Conservation (phyloP, 768 basidiomycete species). For the Leccinum arenicola region DNA sequence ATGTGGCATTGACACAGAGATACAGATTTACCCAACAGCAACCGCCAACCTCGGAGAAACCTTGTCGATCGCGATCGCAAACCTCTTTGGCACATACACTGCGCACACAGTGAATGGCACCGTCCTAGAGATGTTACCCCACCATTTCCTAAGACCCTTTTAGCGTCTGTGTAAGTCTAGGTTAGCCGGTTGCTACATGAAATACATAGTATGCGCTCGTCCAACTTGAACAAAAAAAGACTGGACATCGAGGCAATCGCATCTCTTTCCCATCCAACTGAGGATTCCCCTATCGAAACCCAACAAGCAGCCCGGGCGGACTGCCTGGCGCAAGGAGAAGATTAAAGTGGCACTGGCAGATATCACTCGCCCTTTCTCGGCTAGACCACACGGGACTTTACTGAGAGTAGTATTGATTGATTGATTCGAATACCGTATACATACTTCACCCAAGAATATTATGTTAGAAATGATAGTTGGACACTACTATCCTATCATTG, state of each 20-base stretch:
- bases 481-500: conserved; percentile 13
- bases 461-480: conserved; percentile 10
- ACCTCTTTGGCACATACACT: not conserved
- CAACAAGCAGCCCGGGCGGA: not conserved
- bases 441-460: conserved; percentile 13
- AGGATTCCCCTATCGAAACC: not conserved
- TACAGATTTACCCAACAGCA: not conserved
- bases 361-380: not conserved
- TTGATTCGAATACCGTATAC: conserved; percentile 1
- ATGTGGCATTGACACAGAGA: not conserved
- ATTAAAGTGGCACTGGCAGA: not conserved
- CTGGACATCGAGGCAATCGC: not conserved
- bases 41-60: not conserved
- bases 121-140: no score
- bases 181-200: no score
- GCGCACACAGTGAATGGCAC: not conserved
- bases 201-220: no score
- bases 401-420: not conserved
- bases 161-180: no score
- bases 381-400: not conserved
- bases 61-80: not conserved
- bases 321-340: not conserved
- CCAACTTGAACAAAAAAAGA: no score
- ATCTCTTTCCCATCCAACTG: not conserved
- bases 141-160: no score